Base-by-base conservation (phyloP, 2,329 filamentous ascomycete species). In the Arachnopeziza araneosa region DNA sequence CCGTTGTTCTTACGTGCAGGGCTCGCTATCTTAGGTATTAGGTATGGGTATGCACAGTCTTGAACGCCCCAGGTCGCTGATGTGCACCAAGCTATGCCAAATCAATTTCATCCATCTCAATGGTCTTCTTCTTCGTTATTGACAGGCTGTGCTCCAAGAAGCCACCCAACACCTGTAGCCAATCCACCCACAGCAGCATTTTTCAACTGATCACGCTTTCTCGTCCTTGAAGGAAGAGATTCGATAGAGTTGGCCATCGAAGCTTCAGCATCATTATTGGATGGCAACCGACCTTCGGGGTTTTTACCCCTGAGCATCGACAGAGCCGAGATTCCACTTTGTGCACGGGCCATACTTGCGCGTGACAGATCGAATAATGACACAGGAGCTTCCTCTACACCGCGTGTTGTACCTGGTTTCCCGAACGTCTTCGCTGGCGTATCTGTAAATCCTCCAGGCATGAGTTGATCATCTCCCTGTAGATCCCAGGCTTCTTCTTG, bases 401-500 rank as follows among this genome's bases (percentile, higher is more conserved):
- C 64, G 76, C 80, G 50, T 76, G 78, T 36, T 21, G 57, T 58
- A 26, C 53, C 62, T 1, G 48, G 58, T 3, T 71, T 68, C 10
- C 64, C 70, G 62, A 66, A 67, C 54, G 68, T 69, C 48, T 66
- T 77, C 24, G 73, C 70, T 2, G 74, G 71, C 2, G 71, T 67
- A 52, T 65, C 67, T 7, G 74, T 76, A 65, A 85, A 87, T 0
- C 76, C 77, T 7, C 84, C 84, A 0, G 83, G 83, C 71, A 85
- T 78, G 1, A 82, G 73, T 59, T 80, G 78, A 49, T 80, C 70
- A 32, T 80, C 70, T 65, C 90, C 86, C 19, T 81, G 80, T 14
- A 84, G 81, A 68, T 91, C 87, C 81, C 89, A 91, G 1, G 83
- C 85, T n/a, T 81, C 77, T 68, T 91, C 90, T 50, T 83, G 83